These are phyloP conservation scores for Tetramitus jugosus DNA, from an alignment of 208 protist species.

Conservation along the genomic window DNA sequence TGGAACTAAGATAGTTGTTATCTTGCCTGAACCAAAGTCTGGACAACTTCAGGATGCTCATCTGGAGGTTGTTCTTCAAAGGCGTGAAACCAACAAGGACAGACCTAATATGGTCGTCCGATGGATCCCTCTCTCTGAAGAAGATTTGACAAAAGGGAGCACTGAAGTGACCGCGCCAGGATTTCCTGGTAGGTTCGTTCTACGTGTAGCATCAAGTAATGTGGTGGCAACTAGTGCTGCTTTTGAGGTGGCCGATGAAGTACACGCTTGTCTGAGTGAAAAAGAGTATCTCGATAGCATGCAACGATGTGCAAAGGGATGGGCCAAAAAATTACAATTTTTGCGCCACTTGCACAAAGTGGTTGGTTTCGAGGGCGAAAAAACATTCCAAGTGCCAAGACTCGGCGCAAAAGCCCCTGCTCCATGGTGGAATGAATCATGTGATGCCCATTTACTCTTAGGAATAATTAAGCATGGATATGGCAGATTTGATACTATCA, in stretches of 20 bases:
- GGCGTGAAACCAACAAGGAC: too few relatives aligned
- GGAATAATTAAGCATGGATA: background rate
- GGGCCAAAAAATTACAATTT: slow-evolving; percentile 9
- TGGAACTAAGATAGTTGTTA: too few relatives aligned
- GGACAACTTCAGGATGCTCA: too few relatives aligned
- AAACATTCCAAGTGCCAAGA: background rate
- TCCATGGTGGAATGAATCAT: background rate
- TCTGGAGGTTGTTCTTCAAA: too few relatives aligned
- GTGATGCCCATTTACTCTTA: background rate
- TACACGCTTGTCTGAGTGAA: background rate
- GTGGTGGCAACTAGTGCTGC: background rate
- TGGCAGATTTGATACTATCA: background rate
- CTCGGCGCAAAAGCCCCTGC: background rate
- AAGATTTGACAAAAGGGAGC: too few relatives aligned
- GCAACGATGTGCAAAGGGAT: background rate
- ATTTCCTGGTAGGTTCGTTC: too few relatives aligned
- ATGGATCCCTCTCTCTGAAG: too few relatives aligned
- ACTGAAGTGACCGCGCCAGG: too few relatives aligned
- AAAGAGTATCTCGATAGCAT: background rate
- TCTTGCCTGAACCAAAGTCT: too few relatives aligned
- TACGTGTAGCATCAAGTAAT: too few relatives aligned
- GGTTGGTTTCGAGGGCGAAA: background rate
- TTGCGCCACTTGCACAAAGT: background rate
- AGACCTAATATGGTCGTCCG: too few relatives aligned
- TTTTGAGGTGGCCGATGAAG: too few relatives aligned